Evolutionary conservation across 1,284 basidiomycete genomes (phyloP).

Genomic region (Melampsora medusae): DNA sequence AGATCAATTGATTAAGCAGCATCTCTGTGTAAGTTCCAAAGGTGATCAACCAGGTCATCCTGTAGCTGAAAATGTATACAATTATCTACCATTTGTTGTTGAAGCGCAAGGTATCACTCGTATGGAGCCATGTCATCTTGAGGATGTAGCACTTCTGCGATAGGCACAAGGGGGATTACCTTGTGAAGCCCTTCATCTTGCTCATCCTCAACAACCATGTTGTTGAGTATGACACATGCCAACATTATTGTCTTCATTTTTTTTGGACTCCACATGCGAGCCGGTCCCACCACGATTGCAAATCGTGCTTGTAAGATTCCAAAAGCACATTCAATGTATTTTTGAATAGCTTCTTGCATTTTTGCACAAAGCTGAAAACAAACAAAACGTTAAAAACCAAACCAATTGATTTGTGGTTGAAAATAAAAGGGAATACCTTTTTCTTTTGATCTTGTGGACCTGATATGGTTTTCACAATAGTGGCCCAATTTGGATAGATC

Average conservation of each 20-base stretch:
- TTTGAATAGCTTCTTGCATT: not conserved
- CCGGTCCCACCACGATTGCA: not conserved
- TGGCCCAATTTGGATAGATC: slow-evolving; percentile 17
- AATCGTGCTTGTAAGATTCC: not conserved
- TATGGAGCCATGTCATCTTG: no score
- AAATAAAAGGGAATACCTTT: not conserved
- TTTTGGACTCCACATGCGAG: not conserved
- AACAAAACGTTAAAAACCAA: not conserved
- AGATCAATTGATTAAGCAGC: no score
- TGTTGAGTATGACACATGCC: not conserved
- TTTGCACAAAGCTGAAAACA: not conserved
- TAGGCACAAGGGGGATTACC: no score
- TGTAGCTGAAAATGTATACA: no score
- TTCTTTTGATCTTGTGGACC: not conserved
- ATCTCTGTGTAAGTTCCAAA: no score
- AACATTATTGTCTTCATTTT: not conserved
- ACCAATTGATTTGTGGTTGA: not conserved
- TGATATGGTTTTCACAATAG: not conserved
- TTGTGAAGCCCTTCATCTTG: not conserved
- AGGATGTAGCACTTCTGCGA: no score
- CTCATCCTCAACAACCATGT: not conserved
- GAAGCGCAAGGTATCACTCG: no score
- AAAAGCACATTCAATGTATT: not conserved
- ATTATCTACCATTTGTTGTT: no score
- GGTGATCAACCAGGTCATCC: no score